Base-by-base conservation (phyloP, 495 filamentous ascomycete genomes). In the Lophiotrema nucula region DNA sequence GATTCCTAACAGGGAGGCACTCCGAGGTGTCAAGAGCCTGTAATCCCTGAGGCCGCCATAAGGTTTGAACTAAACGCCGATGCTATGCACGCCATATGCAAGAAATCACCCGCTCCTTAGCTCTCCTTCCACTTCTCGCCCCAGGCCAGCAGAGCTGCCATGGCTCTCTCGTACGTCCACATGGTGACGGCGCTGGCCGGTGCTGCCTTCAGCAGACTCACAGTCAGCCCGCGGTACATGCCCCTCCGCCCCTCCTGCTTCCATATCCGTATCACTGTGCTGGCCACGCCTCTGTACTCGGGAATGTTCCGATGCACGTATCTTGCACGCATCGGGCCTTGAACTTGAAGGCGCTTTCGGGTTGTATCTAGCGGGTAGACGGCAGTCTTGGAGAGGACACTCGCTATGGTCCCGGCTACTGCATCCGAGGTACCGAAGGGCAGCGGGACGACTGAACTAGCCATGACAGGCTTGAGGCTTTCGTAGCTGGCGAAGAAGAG, bases 311-410 rank as follows among this genome's bases (percentile, higher is more conserved):
- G 82, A 72, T 95, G 88, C 3, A 93, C 81, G 69, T 96, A 99
- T 57, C 76, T 72, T 16, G 71, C 69, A 25, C 90, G 75, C 31
- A 85, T 95, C 16, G 93, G 93, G 0, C 93, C 93, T 72, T 99
- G 93, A 8, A 99, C 90, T 71, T 99, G 93, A 48, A 99, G 77
- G 28, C 93, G 75, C 74, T 99, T 99, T 54, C 95, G 69, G 13
- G 96, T 89, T 43, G 97, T 78, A 64, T 99, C 93, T n/a, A 99
- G 75, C 11, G 93, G 93, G 68, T 96, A 98, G 2, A 95, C 88
- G 8, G 82, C 85, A 12, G 92, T 91, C 72, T 98, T 98, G 11
- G 91, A 86, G 23, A 88, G 58, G 0, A 96, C 76, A 33, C 85
- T 87, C 0, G 93, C 88, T 1, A 90, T 27, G 0, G 92, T 77